Base-by-base conservation (phyloP, 1,284 basidiomycete genomes). In the Ustilago nuda region DNA sequence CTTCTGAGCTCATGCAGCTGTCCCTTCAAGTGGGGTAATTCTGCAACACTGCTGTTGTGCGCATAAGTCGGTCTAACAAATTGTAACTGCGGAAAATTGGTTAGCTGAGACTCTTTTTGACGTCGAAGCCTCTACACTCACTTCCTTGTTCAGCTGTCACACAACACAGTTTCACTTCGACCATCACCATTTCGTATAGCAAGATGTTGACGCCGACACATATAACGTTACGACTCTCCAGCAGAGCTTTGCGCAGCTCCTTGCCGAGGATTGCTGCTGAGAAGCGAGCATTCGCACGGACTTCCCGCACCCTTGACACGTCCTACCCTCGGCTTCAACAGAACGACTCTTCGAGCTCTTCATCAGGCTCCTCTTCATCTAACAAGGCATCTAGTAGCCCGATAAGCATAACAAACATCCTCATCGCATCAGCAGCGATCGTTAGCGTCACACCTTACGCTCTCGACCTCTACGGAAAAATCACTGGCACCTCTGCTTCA, bases 381-480 rank as follows among this genome's bases (percentile, higher is more conserved):
- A n/a, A 15, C 50, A 51, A 23, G n/a, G 43, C n/a, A 9, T 37
- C 37, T 15, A 7, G 32, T 15, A 43, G 30, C 19, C 15, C 61
- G 9, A 19, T 55, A 19, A 72, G 70, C 61, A 46, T 58, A 0
- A 27, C 13, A 27, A 60, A 67, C 65, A 66, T 78, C 37, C 12
- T 68, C 39, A 3, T 75, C 45, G 62, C 67, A 15, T 41, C 64
- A 23, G 67, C 53, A 13, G 23, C 39, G 30, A 75, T 70, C 41
- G 50, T 66, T 15, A n/a, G 54, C 30, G 63, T 30, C 2, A 61
- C 50, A 2, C 66, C 67, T 1, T 35, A 43, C 17, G 51, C 50
- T 27, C 53, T 75, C 27, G 54, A 72, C 17, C 48, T 63, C 1
- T 72, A 72, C 50, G 64, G 53, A 4, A n/a, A 11, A 7, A 17